phyloP scores from a whole-genome alignment of 1,139 yeast genomes.

The Taiozyma sp. region DNA sequence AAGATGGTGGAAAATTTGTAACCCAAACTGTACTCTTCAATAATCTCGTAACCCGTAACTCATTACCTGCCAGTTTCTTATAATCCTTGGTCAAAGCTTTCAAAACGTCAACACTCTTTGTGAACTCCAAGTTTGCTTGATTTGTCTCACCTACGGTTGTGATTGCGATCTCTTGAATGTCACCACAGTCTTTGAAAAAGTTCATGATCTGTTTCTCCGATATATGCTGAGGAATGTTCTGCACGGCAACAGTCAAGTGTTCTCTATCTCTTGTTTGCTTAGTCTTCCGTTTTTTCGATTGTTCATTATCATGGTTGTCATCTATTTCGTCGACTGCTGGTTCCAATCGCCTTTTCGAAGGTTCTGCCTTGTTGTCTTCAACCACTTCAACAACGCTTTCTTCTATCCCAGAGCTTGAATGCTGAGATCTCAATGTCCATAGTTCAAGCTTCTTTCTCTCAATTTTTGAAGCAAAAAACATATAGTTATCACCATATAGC shows the following conservation, averaged over 20 bases:
- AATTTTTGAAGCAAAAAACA: conserved; percentile 23
- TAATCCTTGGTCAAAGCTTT: conserved; percentile 57
- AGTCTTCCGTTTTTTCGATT: conserved; percentile 4
- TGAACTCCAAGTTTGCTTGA: conserved; percentile 52
- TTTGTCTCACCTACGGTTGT: conserved; percentile 24
- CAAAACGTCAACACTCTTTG: conserved; percentile 41
- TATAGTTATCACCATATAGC: conserved; percentile 31
- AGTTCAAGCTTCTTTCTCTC: conserved; percentile 17
- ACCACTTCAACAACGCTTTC: conserved; percentile 3
- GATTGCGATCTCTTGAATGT: conserved; percentile 32
- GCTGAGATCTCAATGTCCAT: not conserved
- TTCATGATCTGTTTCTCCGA: conserved; percentile 32
- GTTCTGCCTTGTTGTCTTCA: not conserved
- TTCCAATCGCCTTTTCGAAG: conserved; percentile 5
- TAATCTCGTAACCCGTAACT: conserved; percentile 42
- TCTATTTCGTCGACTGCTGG: conserved; percentile 7
- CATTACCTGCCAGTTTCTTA: conserved; percentile 39
- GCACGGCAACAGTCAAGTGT: conserved; percentile 43
- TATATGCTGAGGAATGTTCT: conserved; percentile 30
- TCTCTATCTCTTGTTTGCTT: conserved; percentile 48
- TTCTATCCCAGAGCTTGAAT: not conserved
- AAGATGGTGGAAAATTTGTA: conserved; percentile 66
- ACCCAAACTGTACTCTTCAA: conserved; percentile 53
- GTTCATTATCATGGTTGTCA: conserved; percentile 1
- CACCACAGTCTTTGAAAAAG: conserved; percentile 62